phyloP scores from a whole-genome alignment of 2,329 filamentous ascomycete genomes.

The Claviceps spartinae region DNA sequence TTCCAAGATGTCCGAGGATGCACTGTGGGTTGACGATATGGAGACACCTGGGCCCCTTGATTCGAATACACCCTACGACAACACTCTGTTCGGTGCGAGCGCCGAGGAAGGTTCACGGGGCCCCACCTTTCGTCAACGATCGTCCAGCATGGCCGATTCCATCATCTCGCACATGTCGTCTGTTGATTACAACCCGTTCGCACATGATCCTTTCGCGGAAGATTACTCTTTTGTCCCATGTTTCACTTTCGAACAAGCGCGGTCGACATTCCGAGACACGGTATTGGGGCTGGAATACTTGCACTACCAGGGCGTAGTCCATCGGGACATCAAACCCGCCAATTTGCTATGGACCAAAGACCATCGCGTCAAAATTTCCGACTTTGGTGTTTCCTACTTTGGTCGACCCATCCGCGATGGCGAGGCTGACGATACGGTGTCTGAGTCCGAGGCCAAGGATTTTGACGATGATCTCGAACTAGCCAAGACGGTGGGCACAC shows the following conservation, averaged over 20 bases:
- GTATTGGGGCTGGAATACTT: constrained; percentile 88
- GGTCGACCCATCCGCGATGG: constrained; percentile 76
- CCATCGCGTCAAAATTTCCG: constrained; percentile 89
- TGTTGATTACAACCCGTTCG: constrained; percentile 41
- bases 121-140: constrained; percentile 44
- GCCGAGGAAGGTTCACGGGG: constrained; percentile 44
- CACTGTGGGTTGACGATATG: constrained; percentile 35
- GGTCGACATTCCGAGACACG: constrained; percentile 80
- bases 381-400: constrained; percentile 97
- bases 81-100: constrained; percentile 65
- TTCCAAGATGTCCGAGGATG: constrained; percentile 21
- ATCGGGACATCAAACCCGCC: constrained; percentile 76
- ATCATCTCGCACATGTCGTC: constrained; percentile 58
- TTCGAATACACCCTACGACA: constrained; percentile 49
- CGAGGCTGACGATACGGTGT: constrained; percentile 59
- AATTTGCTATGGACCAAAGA: constrained; percentile 81
- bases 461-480: constrained; percentile 88
- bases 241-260: constrained; percentile 73
- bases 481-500: constrained; percentile 96
- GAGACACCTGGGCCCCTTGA: constrained; percentile 39
- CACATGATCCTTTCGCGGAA: constrained; percentile 59
- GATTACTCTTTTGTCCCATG: constrained; percentile 90
- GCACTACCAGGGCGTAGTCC: constrained; percentile 73
- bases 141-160: constrained; percentile 70
- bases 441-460: constrained; percentile 72